Base-by-base conservation (phyloP, 371 early-diverging fungal genomes). In the Circinella minor region DNA sequence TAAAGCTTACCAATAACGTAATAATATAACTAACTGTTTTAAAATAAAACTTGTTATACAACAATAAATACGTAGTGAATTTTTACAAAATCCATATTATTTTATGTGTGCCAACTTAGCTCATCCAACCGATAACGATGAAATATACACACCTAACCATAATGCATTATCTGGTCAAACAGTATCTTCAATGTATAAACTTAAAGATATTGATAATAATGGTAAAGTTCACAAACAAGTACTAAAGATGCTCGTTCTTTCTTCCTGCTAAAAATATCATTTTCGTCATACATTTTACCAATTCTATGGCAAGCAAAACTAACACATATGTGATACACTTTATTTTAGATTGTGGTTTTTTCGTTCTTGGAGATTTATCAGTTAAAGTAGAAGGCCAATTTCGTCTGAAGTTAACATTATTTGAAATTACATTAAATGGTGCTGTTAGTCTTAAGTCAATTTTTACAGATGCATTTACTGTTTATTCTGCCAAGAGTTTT, bases 291-390 rank as follows among this genome's bases (percentile, higher is more conserved):
- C 27, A 27, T 2, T 0, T 27, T 27, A 27, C 27, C 27, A 27
- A 27, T 27, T 2, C 27, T 27, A 27, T 27, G 27, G 27, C 27
- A 27, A 27, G 3, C 11, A 43, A 11, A 43, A 43, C 43, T 43
- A 43, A 43, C 43, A 1, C 43, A 57, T 34, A 5, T 57, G 0
- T 57, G 7, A 37, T 9, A 17, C 34, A 57, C 14, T 7, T 2
- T 34, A 11, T 11, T 11, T 9, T 69, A 84, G 95, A 95, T 55
- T 96, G 96, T 37, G 96, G 93, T 11, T 97, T 95, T 73, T 98
- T 97, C 84, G 94, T 97, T 34, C 97, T 98, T 80, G 95, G 95
- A 14, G 98, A 98, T 68, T 78, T 98, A 39, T 94, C 94, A 37
- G 94, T 96, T 46, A 87, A 96, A 61, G 88, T 92, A 69, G 96